Evolutionary conservation across 441 rosid genomes (phyloP).

Genomic region (Erodium chrysanthum): DNA sequence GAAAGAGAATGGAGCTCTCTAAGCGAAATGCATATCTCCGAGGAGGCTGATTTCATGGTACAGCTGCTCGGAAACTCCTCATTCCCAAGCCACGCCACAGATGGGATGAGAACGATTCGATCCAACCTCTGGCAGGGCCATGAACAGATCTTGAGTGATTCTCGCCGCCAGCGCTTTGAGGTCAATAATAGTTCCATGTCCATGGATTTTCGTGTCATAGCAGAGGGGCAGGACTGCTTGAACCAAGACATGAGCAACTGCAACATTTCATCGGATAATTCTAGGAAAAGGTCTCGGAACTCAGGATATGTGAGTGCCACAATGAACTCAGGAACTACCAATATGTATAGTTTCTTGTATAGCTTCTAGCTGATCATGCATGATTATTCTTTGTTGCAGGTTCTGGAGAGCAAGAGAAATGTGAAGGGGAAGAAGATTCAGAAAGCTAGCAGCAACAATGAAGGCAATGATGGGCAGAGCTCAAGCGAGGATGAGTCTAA

Average conservation of each 20-base stretch:
- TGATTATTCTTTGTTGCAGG: conserved; percentile 15
- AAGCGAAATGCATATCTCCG: conserved; percentile 38
- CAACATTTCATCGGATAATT: conserved; percentile 21
- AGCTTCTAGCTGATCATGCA: no score
- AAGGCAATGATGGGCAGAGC: conserved; percentile 29
- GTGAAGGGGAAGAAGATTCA: conserved; percentile 36
- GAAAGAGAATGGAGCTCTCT: no score
- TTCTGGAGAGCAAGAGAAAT: conserved; percentile 38
- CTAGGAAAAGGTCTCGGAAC: conserved; percentile 39
- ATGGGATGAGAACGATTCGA: no score
- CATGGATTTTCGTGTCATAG: conserved; percentile 34
- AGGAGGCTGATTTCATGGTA: conserved; percentile 69
- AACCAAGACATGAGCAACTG: background rate
- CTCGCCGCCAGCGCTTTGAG: no score
- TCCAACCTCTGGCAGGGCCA: no score
- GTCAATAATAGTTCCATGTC: conserved; percentile 15
- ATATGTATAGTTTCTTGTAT: no score
- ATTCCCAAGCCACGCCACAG: conserved; percentile 1
- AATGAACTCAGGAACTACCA: background rate
- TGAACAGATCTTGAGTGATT: no score
- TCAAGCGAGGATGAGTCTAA: conserved; percentile 46
- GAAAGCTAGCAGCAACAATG: conserved; percentile 27
- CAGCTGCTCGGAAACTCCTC: conserved; percentile 40
- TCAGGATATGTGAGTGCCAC: conserved; percentile 37
- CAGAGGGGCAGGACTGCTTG: no score